Base-by-base conservation (phyloP, 441 rosid genomes). In the Pelargonium australe region DNA sequence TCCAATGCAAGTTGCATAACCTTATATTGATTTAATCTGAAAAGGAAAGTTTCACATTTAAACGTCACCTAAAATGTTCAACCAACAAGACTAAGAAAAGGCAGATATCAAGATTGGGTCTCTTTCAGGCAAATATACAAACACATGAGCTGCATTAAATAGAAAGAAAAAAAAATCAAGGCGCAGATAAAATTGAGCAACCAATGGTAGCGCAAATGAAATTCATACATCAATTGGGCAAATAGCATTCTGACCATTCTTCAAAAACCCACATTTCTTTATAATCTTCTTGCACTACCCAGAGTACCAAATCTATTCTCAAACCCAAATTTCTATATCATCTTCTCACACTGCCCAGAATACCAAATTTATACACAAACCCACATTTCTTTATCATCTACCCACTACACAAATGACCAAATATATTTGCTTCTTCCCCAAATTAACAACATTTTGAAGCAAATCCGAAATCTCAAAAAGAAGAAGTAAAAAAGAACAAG, bases 61-160 rank as follows among this genome's bases (percentile, higher is more conserved):
- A 40, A 40, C 10, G 43, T 40, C 43, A 7, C 60, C 60, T 53
- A n/a, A 53, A 4, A 53, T 53, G 60, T n/a, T 16, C 60, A 53
- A 16, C 60, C 60, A 49, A 49, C n/a, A 49, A 49, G 57, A 49
- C 16, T 6, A 13, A 14, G 57, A 49, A 49, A 49, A 49, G 43
- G 10, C 43, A 40, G 43, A 40, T 14, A 49, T 49, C 16, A 14
- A 11, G 16, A 49, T 12, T 49, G 7, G 4, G 57, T 49, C 57
- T 49, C 57, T 49, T 49, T 13, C 16, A 49, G 57, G 60, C 20
- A 53, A 53, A n/a, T 53, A 53, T 53, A 53, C 60, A 53, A 53
- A 7, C 60, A n/a, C 60, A 53, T 53, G 8, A 53, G 60, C 60
- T 16, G 60, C 60, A 53, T 53, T 40, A 53, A 53, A 16, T 20